Base-by-base conservation (phyloP, 768 basidiomycete species). In the Serendipita sp. region DNA sequence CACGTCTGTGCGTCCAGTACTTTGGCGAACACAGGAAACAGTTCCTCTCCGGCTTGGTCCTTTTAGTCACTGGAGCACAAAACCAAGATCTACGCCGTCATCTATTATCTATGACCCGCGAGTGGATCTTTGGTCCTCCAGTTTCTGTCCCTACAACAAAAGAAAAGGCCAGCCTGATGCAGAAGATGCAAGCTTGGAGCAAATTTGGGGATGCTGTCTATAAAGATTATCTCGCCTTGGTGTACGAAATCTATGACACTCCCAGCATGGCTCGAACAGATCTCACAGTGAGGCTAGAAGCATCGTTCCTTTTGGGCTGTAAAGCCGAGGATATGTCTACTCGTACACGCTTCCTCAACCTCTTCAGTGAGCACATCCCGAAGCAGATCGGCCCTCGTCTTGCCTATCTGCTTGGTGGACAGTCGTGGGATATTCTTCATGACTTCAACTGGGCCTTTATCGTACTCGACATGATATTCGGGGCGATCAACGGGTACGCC, bases 381-480 rank as follows among this genome's bases (percentile, higher is more conserved):
- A 83, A 88, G 38, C 86, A 88, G 1, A 79, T 96, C 10, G 82
- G 83, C 65, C 85, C 81, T 66, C 87, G 96, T 32, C 74, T 99
- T 54, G 86, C 88, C 45, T 97, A 94, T 73, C 84, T 98, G 68
- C 78, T 95, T 44, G 92, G 89, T 30, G 87, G 94, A 15, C 95
- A 98, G 74, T 91, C 80, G 69, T 99, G 96, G 96, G 96, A 98
- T 65, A 83, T 86, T 1, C 75, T 99, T 18, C 84, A 89, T 2
- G 92, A 95, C 66, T 83, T 89, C 64, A 91, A 96, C 70, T 99
- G 96, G 96, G 86, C 94, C 38, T 86, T 89, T 68, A 80, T 98
- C 18, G 91, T 93, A 15, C 77, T 97, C 32, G 88, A 95, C 70
- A 83, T 97, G 38, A 76, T 98, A 7, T 81, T 98, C 16, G 89